Evolutionary conservation across 257 asterid species (phyloP).

Genomic region (Ophiorrhiza pumila): DNA sequence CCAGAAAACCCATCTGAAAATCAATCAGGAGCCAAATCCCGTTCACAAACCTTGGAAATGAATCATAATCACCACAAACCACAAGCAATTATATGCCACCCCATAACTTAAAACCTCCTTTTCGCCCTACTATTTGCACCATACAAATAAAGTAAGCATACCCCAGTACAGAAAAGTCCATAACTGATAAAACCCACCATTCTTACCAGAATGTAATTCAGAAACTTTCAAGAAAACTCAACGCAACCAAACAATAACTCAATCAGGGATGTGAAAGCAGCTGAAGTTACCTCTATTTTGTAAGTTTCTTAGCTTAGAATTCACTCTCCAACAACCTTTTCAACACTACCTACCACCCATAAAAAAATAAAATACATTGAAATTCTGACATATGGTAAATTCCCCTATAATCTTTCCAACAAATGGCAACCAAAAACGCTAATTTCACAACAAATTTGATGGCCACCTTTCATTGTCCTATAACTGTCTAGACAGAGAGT

Average conservation of each 20-base stretch:
- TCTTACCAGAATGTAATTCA: background rate
- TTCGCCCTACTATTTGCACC: background rate
- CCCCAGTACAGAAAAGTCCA: background rate
- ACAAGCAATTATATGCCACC: background rate
- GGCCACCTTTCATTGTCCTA: conserved; percentile 15
- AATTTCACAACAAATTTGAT: conserved; percentile 24
- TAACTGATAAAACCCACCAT: background rate
- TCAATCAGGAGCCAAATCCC: background rate
- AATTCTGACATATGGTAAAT: background rate
- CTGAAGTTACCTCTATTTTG: background rate
- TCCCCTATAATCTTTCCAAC: background rate
- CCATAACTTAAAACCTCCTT: background rate
- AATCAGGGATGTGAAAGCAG: background rate
- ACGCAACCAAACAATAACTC: background rate
- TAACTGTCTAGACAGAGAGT: background rate
- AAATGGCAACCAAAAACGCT: conserved; percentile 12
- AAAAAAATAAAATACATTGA: background rate
- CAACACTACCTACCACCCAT: conserved; percentile 14
- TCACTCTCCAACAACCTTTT: conserved; percentile 25
- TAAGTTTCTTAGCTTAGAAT: conserved; percentile 27
- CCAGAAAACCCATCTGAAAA: background rate
- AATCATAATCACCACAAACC: background rate
- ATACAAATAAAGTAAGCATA: background rate
- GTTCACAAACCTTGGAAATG: background rate
- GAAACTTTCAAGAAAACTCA: background rate